These are phyloP conservation scores for Malus hybrid DNA, from an alignment of 331 rosid genomes.

Conservation along the genomic window DNA sequence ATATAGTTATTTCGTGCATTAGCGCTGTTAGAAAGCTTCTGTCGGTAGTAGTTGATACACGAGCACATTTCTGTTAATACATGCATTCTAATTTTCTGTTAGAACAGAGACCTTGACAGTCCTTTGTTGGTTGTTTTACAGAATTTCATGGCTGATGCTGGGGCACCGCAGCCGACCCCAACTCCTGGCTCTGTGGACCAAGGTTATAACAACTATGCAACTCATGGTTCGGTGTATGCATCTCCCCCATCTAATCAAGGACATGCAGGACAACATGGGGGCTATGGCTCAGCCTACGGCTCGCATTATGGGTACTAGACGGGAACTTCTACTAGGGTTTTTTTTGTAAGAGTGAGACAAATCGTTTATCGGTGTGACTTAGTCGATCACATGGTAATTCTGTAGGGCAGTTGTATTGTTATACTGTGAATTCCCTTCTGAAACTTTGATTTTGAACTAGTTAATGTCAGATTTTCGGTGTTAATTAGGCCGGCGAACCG, in stretches of 20 bases:
- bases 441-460: constrained; percentile 10
- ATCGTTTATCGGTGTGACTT: constrained; percentile 16
- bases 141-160: constrained; percentile 98
- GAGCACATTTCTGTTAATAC: neutral
- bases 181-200: constrained; percentile 54
- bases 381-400: constrained; percentile 16
- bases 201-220: constrained; percentile 66
- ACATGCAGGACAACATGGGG: constrained; percentile 46
- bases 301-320: constrained; percentile 72
- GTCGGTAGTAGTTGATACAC: neutral
- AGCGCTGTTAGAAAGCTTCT: neutral
- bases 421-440: neutral
- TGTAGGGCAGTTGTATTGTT: constrained; percentile 12
- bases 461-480: constrained; percentile 2
- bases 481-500: neutral
- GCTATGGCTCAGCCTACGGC: constrained; percentile 76
- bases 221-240: constrained; percentile 66
- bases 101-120: neutral
- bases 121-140: constrained; percentile 29
- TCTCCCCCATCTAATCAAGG: constrained; percentile 78
- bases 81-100: neutral
- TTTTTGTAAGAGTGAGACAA: constrained; percentile 1
- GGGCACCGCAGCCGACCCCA: constrained; percentile 49
- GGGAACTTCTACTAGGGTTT: neutral
- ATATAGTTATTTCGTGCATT: neutral